Percentiles rank a stretch among this genome's conserved stretches.
Evolutionary conservation across 208 protist species (phyloP).

Genomic region (Leishmania arabica): DNA sequence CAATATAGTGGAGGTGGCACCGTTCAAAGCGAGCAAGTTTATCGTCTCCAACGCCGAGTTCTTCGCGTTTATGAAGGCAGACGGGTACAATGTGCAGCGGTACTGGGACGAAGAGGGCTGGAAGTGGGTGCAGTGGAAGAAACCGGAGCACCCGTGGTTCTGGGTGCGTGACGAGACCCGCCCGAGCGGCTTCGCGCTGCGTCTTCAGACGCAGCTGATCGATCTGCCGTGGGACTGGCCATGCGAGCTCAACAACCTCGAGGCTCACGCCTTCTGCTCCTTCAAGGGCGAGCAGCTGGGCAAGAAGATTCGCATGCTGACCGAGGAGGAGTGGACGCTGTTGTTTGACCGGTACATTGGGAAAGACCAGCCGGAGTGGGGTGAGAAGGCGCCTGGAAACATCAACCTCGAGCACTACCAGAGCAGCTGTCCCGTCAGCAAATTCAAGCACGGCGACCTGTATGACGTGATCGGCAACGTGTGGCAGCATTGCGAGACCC

Average conservation of each 20-base stretch:
- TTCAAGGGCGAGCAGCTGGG: constrained; percentile 90
- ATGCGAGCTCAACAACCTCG: constrained; percentile 95
- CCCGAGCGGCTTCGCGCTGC: constrained; percentile 82
- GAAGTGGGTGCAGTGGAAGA: constrained; percentile 94
- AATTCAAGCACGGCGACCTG: constrained; percentile 79
- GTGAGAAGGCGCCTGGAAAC: constrained; percentile 74
- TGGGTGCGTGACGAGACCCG: constrained; percentile 87
- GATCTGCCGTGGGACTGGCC: constrained; percentile 96
- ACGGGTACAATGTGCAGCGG: constrained; percentile 88
- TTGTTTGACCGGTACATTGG: constrained; percentile 82
- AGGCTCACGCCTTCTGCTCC: constrained; percentile 95
- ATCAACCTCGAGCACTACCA: constrained; percentile 88
- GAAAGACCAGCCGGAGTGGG: constrained; percentile 81
- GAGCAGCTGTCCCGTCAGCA: constrained; percentile 84
- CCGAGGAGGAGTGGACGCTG: constrained; percentile 91
- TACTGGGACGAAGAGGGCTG: constrained; percentile 98
- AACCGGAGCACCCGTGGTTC: constrained; percentile 92
- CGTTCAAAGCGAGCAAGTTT: constrained; percentile 94
- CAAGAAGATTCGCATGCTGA: constrained; percentile 85
- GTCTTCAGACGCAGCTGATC: constrained; percentile 91
- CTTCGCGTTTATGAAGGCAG: constrained; percentile 90
- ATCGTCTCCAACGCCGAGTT: constrained; percentile 96
- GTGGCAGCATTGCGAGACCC: constrained; percentile 95
- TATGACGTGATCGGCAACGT: constrained; percentile 96
- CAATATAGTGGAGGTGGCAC: constrained; percentile 75